Base-by-base conservation (phyloP, 1,284 basidiomycete genomes). In the Ustilago nuda region DNA sequence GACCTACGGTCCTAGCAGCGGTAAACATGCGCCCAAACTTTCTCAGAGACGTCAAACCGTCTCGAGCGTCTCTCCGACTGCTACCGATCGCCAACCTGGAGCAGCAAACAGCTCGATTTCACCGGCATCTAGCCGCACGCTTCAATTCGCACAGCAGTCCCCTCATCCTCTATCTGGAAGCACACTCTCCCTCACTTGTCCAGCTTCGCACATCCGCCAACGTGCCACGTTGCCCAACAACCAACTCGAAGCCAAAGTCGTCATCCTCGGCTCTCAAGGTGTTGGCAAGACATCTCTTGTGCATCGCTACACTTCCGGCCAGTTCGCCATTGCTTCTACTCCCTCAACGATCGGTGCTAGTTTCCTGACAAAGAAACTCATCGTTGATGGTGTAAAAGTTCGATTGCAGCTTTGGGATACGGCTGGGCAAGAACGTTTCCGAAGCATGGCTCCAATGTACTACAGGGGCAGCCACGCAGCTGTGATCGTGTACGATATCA, bases 371-470 rank as follows among this genome's bases (percentile, higher is more conserved):
- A 95, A 98, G 89, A 97, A 97, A 88, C 91, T 95, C 48, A 90
- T 91, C 80, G 90, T 98, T 78, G 91, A 94, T 76, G 94, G 93
- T 52, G 89, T 93, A 78, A 93, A 93, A 84, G 94, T 98, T 19
- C 91, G 94, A 59, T 82, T 90, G 39, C 89, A 90, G 81, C 87
- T 90, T 15, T 98, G 95, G 95, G 95, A 98, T 86, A 97, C 95
- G 60, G 95, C 95, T 48, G 95, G 95, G n/a, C 95, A 98, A 89
- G 95, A 98, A 88, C 53, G 79, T 56, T 98, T 97, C 87, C 90
- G 95, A 75, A 93, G 92, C 83, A 95, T 98, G 93, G 94, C 95
- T 80, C 95, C 95, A 66, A 97, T 99, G 93, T 99, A 99, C 89
- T 98, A 98, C 89, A 92, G 97, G 86, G 96, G 95, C 84, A 94